phyloP scores from a whole-genome alignment of 139 green algal species.

The Choricystis sp. region DNA sequence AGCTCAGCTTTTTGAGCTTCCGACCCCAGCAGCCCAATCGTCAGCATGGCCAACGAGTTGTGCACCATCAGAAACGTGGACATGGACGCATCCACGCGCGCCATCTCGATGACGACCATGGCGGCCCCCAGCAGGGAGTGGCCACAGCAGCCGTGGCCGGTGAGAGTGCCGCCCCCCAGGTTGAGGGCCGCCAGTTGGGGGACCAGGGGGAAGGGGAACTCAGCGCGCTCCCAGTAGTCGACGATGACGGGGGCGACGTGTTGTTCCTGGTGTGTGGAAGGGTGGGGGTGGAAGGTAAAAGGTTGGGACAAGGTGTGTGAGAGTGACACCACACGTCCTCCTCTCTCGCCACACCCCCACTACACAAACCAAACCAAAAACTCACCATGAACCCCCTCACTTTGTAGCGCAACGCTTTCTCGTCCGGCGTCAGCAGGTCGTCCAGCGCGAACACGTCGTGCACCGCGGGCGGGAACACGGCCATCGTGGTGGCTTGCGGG shows the following conservation, averaged over 20 bases:
- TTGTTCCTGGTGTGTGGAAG: constrained; percentile 43
- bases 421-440: constrained; percentile 46
- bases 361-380: background rate
- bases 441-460: constrained; percentile 54
- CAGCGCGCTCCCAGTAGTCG: constrained; percentile 75
- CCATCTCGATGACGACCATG: constrained; percentile 65
- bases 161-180: constrained; percentile 58
- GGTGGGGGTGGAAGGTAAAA: background rate
- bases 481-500: constrained; percentile 40
- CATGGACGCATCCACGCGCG: constrained; percentile 69
- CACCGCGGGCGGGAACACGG: constrained; percentile 40
- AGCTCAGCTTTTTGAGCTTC: constrained; percentile 75
- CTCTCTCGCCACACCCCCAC: background rate
- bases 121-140: constrained; percentile 25
- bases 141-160: constrained; percentile 62
- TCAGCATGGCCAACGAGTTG: constrained; percentile 71
- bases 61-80: constrained; percentile 90
- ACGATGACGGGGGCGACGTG: constrained; percentile 73
- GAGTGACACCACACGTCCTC: background rate
- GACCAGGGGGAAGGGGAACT: constrained; percentile 71
- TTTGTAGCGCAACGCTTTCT: constrained; percentile 32
- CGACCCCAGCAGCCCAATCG: constrained; percentile 61
- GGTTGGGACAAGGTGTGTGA: background rate
- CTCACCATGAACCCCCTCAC: constrained; percentile 58
- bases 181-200: constrained; percentile 49